Percentiles rank a stretch among this genome's conserved stretches.
phyloP scores from a whole-genome alignment of 768 basidiomycete species.

The Psilocybe tampanensis region DNA sequence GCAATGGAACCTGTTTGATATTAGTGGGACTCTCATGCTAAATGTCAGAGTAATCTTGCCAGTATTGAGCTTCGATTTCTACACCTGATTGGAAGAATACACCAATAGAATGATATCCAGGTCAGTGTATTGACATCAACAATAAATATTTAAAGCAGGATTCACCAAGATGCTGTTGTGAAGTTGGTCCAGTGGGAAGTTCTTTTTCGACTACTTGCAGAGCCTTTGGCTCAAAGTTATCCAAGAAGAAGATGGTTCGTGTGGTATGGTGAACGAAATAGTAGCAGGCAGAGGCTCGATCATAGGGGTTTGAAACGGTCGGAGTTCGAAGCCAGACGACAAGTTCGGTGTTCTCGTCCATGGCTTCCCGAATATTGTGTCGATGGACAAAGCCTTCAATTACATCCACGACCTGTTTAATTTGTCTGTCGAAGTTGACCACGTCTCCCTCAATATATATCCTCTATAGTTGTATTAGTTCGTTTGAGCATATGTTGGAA shows the following conservation, averaged over 20 bases:
- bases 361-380: not conserved
- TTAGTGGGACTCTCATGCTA: not conserved
- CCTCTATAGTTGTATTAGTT: too few species aligned
- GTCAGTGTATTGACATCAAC: not conserved
- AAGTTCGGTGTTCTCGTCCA: not conserved
- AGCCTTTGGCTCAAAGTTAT: not conserved
- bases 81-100: too few species aligned
- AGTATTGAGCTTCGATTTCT: constrained; percentile 43
- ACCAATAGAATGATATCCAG: too few species aligned
- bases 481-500: too few species aligned
- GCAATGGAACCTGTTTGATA: constrained; percentile 34
- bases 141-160: not conserved
- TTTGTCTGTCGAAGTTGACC: constrained; percentile 30
- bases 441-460: constrained; percentile 60
- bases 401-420: constrained; percentile 35
- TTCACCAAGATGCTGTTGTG: not conserved
- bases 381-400: constrained; percentile 12
- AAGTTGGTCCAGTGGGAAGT: not conserved
- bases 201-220: not conserved
- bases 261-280: constrained; percentile 41
- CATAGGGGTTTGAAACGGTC: not conserved
- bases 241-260: constrained; percentile 23
- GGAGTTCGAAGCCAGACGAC: not conserved
- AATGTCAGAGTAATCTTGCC: constrained; percentile 24
- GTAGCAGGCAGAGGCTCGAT: constrained; percentile 25